phyloP scores from a whole-genome alignment of 805 yeast species.

The Nakazawaea laoshanensis region DNA sequence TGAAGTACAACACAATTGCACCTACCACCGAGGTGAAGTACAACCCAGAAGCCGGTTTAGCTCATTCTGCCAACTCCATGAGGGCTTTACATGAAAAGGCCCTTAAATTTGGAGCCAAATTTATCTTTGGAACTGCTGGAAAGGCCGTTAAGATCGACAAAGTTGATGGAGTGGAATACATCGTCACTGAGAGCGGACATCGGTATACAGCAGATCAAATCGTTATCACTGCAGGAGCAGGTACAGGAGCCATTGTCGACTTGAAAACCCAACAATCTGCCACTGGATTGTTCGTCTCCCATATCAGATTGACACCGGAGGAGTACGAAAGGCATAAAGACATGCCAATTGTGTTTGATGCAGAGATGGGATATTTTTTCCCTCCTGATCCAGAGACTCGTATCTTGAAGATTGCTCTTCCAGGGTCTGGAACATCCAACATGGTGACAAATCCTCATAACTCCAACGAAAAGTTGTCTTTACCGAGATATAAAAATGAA shows the following conservation, averaged over 20 bases:
- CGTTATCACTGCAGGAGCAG: conserved; percentile 30
- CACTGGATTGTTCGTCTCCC: conserved; percentile 30
- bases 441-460: conserved; percentile 15
- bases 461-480: conserved; percentile 15
- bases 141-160: conserved; percentile 13
- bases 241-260: conserved; percentile 26
- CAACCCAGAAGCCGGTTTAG: conserved; percentile 35
- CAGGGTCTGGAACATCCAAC: conserved; percentile 24
- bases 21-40: conserved; percentile 14
- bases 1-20: conserved; percentile 12
- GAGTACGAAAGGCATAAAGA: conserved; percentile 28
- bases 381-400: conserved; percentile 36
- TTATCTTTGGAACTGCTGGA: conserved; percentile 24
- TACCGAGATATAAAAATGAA: conserved; percentile 28
- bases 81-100: conserved; percentile 22
- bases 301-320: conserved; percentile 25
- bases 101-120: conserved; percentile 23
- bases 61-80: conserved; percentile 31
- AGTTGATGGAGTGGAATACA: conserved; percentile 13
- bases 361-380: conserved; percentile 38
- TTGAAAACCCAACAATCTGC: conserved; percentile 25
- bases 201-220: conserved; percentile 25
- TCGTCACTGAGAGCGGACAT: conserved; percentile 20
- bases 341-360: conserved; percentile 35
- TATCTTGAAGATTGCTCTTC: conserved; percentile 29